A percentile compares a stretch with the other conserved stretches of the same genome.
Conservation (phyloP, 106 monocot genomes). For the Narthecium ossifragum region DNA sequence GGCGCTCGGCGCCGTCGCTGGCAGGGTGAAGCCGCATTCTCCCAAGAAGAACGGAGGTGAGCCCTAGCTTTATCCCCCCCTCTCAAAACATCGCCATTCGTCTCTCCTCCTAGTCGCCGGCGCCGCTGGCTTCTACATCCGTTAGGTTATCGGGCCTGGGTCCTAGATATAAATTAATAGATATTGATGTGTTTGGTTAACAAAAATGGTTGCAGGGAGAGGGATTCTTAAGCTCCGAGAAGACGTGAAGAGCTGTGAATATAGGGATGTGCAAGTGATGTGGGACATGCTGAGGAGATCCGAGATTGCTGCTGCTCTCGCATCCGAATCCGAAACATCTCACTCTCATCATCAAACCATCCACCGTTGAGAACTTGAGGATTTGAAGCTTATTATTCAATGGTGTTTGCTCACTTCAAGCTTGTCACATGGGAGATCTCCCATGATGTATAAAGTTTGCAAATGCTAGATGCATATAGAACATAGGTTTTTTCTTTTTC, state of each 20-base stretch:
- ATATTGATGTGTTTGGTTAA: background rate
- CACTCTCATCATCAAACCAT: too few relatives aligned
- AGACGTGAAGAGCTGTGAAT: constrained; percentile 42
- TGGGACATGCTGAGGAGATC: constrained; percentile 24
- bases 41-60: constrained; percentile 16
- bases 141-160: too few relatives aligned
- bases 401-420: too few relatives aligned
- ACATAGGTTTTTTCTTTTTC: too few relatives aligned
- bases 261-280: constrained; percentile 25
- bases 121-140: too few relatives aligned
- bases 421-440: too few relatives aligned
- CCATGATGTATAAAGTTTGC: too few relatives aligned
- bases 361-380: too few relatives aligned
- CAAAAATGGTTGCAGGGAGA: constrained; percentile 3
- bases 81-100: background rate
- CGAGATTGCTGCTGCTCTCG: too few relatives aligned
- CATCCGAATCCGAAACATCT: too few relatives aligned
- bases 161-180: background rate
- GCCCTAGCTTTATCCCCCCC: background rate
- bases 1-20: constrained; percentile 13
- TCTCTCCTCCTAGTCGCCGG: background rate
- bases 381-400: too few relatives aligned
- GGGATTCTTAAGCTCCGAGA: constrained; percentile 28
- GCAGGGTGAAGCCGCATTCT: constrained; percentile 8
- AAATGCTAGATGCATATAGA: too few relatives aligned